phyloP scores from a whole-genome alignment of 768 basidiomycete species.

The Phaeolepiota aurea region DNA sequence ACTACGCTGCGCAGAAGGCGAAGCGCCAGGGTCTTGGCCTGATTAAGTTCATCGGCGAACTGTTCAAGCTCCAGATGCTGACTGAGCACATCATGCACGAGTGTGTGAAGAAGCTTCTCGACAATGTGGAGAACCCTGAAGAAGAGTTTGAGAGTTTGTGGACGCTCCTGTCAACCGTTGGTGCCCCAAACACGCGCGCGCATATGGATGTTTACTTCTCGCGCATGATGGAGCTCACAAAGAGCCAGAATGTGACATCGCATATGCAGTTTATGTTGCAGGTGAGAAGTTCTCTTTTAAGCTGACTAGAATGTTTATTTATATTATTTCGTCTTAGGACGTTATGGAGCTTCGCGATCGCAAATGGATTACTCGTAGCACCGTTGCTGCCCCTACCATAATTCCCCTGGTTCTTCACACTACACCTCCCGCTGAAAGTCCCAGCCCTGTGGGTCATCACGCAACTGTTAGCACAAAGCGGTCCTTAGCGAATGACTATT shows the following conservation, averaged over 20 bases:
- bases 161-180: constrained; percentile 87
- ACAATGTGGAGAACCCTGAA: constrained; percentile 91
- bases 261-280: constrained; percentile 95
- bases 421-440: too few species aligned
- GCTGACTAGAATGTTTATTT: too few species aligned
- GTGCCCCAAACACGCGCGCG: constrained; percentile 65
- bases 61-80: constrained; percentile 98
- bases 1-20: constrained; percentile 93
- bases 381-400: constrained; percentile 73
- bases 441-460: too few species aligned
- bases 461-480: too few species aligned
- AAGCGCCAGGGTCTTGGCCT: constrained; percentile 96
- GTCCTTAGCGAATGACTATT: constrained; percentile 60
- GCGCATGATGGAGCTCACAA: constrained; percentile 77
- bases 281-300: constrained; percentile 38
- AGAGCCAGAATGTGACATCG: constrained; percentile 66
- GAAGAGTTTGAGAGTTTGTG: constrained; percentile 97
- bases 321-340: constrained; percentile 51
- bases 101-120: constrained; percentile 92
- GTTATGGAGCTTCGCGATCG: constrained; percentile 81
- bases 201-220: constrained; percentile 93
- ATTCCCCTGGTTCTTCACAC: constrained; percentile 83
- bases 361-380: constrained; percentile 71
- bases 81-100: constrained; percentile 98
- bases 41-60: constrained; percentile 96